These are phyloP conservation scores for Citrus hindsii DNA, from an alignment of 345 rosid genomes.

Conservation along the genomic window DNA sequence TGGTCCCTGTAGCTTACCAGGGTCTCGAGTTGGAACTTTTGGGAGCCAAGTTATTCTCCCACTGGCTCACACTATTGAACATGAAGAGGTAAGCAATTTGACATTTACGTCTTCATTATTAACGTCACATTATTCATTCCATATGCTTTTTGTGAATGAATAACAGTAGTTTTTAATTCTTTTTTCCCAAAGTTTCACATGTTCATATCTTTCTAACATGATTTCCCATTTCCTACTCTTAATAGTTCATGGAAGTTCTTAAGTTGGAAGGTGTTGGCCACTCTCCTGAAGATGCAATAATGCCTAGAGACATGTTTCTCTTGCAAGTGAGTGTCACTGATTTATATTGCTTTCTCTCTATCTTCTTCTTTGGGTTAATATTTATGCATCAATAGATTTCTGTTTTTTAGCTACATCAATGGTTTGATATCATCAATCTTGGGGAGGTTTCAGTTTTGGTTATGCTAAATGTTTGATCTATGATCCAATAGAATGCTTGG, in stretches of 20 bases:
- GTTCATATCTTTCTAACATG: not conserved
- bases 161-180: not conserved
- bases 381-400: not conserved
- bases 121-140: not conserved
- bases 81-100: slow-evolving; percentile 77
- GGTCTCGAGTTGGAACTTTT: slow-evolving; percentile 79
- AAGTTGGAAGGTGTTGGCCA: slow-evolving; percentile 85
- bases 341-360: not conserved
- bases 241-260: slow-evolving; percentile 89
- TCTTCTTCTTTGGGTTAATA: not conserved
- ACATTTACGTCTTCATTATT: not conserved
- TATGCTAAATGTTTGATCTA: slow-evolving; percentile 1
- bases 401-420: not conserved
- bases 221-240: not conserved
- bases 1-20: slow-evolving; percentile 77
- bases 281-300: slow-evolving; percentile 85
- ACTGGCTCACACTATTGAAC: slow-evolving; percentile 89
- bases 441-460: not conserved
- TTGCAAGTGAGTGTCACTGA: slow-evolving; percentile 63
- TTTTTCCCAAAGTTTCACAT: not conserved
- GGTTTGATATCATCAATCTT: not conserved
- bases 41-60: slow-evolving; percentile 97
- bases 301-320: slow-evolving; percentile 90
- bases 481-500: not conserved
- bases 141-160: not conserved